Base-by-base conservation (phyloP, 1,284 basidiomycete species). In the Mycena sp. region DNA sequence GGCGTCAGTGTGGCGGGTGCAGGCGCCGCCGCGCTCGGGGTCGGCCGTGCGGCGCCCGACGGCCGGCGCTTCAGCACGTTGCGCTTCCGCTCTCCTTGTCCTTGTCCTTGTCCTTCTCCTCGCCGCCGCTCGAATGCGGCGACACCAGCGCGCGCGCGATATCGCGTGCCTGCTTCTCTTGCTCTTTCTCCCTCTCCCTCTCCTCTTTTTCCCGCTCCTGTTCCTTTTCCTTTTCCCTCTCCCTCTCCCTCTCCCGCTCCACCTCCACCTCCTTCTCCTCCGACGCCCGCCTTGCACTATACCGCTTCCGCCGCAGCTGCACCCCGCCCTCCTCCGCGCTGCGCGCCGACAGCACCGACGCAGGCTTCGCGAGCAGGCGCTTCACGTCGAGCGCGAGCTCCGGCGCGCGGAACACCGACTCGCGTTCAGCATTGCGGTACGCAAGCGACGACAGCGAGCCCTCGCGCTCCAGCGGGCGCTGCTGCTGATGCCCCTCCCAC, bases 31-130 rank as follows among this genome's bases (percentile, higher is more conserved):
- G 37, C 54, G 40, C 32, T 62, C 38, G 63, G 55, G 25, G 53
- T 54, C 14, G 32, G 51, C 25, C 67, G 45, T 37, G 66, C 6
- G 29, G 19, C 23, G 69, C 74, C 60, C 82, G 83, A 0, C n/a
- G 81, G 77, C 17, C 78, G 77, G 26, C 84, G 79, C 59, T 78
- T 75, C 10, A 87, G 74, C 0, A 86, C 81, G 64, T 85, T 85
- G 38, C 83, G 80, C 12, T 66, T 69, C 56, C 68, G 73, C 59
- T 70, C 61, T 76, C 73, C 63, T 65, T 68, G 44, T 65, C 56
- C 54, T 59, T 62, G 49, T 41, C 53, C 29, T 51, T 61, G 40
- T 40, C 63, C 55, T 38, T 26, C 16, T 40, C 46, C 63, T 46
- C 52, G 41, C 21, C 26, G 58, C 3, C 52, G 48, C 56, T 52